phyloP scores from a whole-genome alignment of 192 early-diverging fungal genomes.

The Gonapodya sp. region DNA sequence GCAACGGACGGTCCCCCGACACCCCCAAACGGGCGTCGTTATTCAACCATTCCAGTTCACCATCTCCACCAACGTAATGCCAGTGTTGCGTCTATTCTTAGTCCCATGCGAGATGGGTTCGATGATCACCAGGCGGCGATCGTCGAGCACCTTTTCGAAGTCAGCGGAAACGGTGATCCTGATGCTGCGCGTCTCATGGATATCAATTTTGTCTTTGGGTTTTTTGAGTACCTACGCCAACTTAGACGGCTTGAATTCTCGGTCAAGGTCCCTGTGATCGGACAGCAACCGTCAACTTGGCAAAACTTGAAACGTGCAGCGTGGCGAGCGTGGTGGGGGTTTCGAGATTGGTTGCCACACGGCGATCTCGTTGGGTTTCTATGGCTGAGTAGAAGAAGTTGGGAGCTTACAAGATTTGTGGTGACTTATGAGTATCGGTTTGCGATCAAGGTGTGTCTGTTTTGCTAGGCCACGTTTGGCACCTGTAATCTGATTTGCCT shows the following conservation, averaged over 20 bases:
- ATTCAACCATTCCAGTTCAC: background rate
- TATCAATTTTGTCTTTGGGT: background rate
- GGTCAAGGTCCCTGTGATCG: background rate
- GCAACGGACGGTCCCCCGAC: background rate
- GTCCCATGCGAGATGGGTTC: background rate
- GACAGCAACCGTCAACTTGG: background rate
- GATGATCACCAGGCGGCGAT: background rate
- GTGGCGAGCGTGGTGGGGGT: background rate
- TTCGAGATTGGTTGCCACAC: background rate
- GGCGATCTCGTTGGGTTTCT: background rate
- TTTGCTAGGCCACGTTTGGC: too few relatives aligned
- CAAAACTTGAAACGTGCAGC: background rate
- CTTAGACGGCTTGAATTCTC: background rate
- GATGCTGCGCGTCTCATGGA: background rate
- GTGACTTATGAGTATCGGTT: background rate
- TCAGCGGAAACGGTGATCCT: background rate
- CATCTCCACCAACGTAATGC: background rate
- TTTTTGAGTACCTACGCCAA: background rate
- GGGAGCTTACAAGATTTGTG: background rate
- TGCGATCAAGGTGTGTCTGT: background rate
- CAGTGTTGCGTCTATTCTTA: background rate
- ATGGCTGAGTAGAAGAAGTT: background rate
- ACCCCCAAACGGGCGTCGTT: background rate
- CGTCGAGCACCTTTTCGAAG: background rate
- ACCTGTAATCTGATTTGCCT: too few relatives aligned